Evolutionary conservation across 495 filamentous ascomycete species (phyloP), one percentile per base, ranked within the genome.

Genomic region (Lasiosphaeris hirsuta): DNA sequence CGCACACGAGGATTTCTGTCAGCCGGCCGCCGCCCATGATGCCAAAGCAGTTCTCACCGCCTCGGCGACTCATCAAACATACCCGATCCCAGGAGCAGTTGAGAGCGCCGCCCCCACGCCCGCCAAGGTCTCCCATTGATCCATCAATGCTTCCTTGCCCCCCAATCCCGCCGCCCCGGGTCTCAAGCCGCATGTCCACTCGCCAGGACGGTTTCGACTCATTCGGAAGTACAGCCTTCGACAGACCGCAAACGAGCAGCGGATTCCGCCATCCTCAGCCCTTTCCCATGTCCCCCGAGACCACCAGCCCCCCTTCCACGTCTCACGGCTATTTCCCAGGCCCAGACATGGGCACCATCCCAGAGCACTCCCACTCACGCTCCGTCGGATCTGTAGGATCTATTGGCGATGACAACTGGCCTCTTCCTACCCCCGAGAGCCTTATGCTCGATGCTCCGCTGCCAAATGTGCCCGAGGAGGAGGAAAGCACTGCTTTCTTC

Each of bases 381-480:
- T 79, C 61, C 73, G 75, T 11, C 61, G 59, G 77, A 48, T 73
- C 81, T 0, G 69, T 75, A 61, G 59, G 77, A 50, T 73, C 81
- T 0, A 69, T 75, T 0, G 78, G 82, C 18, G 79, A 84, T 42
- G 66, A 75, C 23, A 69, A 77, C 45, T 76, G 75, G 64, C 67
- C 76, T 30, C 64, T 83, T 49, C 67, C 79, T 19, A 68, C 72
- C 54, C 74, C 78, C 35, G 64, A 80, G 62, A 56, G 64, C 64
- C n/a, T 66, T 56, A 44, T 62, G 10, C 72, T 71, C 40, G 75
- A 74, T 35, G 70, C 74, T 18, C 73, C 82, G 19, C 66, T 91
- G 33, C 77, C 84, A 38, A 79, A 90, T 57, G 88, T 94, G 10
- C 84, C 86, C 3, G 89, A 95, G 67, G 90, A 92, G 63, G 82